phyloP scores from a whole-genome alignment of 2,329 filamentous ascomycete species.

The Hortaea sp. region DNA sequence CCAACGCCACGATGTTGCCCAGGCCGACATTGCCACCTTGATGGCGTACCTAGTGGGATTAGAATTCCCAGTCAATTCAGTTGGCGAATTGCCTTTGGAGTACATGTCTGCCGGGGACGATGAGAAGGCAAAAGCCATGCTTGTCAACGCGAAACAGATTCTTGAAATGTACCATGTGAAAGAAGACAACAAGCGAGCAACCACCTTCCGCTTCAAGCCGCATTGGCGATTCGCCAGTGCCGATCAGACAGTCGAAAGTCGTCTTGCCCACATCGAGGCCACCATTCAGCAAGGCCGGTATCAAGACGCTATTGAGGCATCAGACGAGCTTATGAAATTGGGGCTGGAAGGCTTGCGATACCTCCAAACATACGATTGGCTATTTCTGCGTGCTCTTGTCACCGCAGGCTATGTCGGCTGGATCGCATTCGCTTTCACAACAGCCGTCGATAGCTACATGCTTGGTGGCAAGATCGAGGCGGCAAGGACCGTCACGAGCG shows the following conservation, averaged over 20 bases:
- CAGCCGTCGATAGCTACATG: constrained; percentile 79
- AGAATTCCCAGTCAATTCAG: constrained; percentile 90
- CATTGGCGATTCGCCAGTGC: constrained; percentile 60
- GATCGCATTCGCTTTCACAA: constrained; percentile 86
- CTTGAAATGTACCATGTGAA: constrained; percentile 96
- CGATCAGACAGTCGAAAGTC: constrained; percentile 53
- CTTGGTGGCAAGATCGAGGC: constrained; percentile 59
- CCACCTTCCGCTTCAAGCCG: constrained; percentile 66
- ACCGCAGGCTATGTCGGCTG: constrained; percentile 88
- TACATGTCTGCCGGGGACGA: constrained; percentile 63
- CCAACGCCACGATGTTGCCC: constrained; percentile 78
- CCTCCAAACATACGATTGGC: constrained; percentile 96
- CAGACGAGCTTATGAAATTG: constrained; percentile 64
- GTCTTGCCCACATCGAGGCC: constrained; percentile 56
- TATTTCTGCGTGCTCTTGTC: constrained; percentile 82
- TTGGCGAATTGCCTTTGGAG: constrained; percentile 79
- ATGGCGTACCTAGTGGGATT: constrained; percentile 88
- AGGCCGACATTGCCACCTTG: constrained; percentile 87
- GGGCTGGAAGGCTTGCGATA: constrained; percentile 79
- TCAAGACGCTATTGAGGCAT: constrained; percentile 70
- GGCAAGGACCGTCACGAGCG: constrained; percentile 50
- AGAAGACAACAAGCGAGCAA: constrained; percentile 69
- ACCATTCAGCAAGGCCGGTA: constrained; percentile 58
- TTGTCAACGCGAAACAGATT: constrained; percentile 77
- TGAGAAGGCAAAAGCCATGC: constrained; percentile 72